Percentiles rank a stretch among this genome's conserved stretches.
Conservation (phyloP, 148 eudicot species). For the Rhododendron griersonianum region DNA sequence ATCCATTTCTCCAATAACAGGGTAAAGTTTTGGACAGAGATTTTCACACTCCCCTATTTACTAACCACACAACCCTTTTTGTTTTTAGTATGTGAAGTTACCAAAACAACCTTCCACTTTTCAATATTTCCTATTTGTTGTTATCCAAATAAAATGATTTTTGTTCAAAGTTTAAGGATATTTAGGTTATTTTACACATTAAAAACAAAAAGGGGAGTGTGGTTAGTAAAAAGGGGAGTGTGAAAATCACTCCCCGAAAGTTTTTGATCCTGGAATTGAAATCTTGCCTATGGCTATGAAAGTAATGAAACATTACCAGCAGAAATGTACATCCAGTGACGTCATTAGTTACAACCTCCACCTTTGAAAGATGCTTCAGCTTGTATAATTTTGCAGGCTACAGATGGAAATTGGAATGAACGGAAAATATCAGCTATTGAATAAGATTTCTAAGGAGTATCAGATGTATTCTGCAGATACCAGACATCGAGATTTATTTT, state of each 20-base stretch:
- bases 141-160: not conserved
- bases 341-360: constrained; percentile 81
- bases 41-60: not conserved
- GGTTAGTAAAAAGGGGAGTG: not conserved
- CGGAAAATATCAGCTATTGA: not conserved
- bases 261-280: not conserved
- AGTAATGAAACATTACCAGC: constrained; percentile 48
- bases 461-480: not conserved
- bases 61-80: not conserved
- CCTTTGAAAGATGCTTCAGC: constrained; percentile 87
- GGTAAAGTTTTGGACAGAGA: not conserved
- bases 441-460: not conserved
- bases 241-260: not conserved
- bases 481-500: not conserved
- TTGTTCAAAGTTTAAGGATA: not conserved
- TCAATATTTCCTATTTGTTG: not conserved
- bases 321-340: constrained; percentile 86
- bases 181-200: not conserved
- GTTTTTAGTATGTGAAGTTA: not conserved
- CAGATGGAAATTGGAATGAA: constrained; percentile 14
- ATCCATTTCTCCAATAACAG: not conserved
- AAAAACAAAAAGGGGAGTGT: not conserved
- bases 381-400: constrained; percentile 91
- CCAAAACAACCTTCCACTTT: not conserved
- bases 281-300: not conserved